A percentile compares a stretch with the other conserved stretches of the same genome.
Conservation (phyloP, 345 rosid genomes). For the Punica granatum region DNA sequence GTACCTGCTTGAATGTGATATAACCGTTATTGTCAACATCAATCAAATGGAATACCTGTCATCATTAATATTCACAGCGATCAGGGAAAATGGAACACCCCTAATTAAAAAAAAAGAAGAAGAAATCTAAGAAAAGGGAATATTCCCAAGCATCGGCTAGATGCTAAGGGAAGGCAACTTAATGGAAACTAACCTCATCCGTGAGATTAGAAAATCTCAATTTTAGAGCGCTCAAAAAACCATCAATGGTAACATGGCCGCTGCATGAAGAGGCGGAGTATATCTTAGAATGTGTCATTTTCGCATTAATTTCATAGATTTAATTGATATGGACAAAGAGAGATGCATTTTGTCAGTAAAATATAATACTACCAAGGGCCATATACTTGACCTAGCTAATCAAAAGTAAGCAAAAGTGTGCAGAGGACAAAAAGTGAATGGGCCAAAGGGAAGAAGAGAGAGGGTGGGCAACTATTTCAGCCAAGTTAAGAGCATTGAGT, state of each 20-base stretch:
- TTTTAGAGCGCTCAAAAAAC: conserved; percentile 51
- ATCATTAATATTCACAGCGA: background rate
- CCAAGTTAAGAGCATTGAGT: no score
- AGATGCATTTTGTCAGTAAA: background rate
- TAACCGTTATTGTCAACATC: conserved; percentile 72
- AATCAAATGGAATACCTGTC: conserved; percentile 76
- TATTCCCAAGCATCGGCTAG: no score
- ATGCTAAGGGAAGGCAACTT: background rate
- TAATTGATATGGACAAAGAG: background rate
- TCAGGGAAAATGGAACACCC: background rate
- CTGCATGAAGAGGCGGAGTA: conserved; percentile 34
- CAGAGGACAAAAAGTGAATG: background rate
- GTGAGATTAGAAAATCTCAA: conserved; percentile 56
- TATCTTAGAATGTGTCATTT: background rate
- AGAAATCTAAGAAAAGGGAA: background rate
- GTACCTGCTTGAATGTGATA: conserved; percentile 88
- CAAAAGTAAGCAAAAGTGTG: background rate
- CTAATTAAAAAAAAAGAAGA: background rate
- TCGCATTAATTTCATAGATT: background rate
- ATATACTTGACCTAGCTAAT: no score
- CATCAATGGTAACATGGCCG: conserved; percentile 52
- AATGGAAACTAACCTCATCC: conserved; percentile 44
- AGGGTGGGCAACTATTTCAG: no score
- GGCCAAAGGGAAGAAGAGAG: background rate
- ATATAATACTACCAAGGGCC: no score